Conservation (phyloP, 106 monocot species). For the Dendrobium huoshanense region DNA sequence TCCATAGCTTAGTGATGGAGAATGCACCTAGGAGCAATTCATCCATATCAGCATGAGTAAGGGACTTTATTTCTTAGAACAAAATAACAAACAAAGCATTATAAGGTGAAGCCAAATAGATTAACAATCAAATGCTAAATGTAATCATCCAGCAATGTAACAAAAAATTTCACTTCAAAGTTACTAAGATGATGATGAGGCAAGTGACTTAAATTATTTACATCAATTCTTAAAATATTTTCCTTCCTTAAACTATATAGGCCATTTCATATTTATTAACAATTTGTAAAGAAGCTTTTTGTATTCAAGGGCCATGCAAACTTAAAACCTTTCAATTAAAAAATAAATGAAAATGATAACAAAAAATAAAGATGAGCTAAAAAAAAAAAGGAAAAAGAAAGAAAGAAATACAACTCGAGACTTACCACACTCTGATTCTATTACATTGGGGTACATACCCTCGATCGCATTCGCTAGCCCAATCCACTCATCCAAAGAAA, state of each 20-base stretch:
- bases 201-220: neutral
- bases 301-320: neutral
- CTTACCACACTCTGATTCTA: constrained; percentile 26
- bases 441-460: constrained; percentile 59
- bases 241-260: neutral
- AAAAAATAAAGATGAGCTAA: neutral
- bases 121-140: neutral
- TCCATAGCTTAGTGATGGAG: no score
- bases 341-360: neutral
- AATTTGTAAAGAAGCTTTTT: neutral
- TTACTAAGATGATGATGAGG: neutral
- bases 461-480: constrained; percentile 71
- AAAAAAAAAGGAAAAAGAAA: neutral
- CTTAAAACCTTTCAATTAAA: neutral
- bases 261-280: neutral
- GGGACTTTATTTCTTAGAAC: neutral
- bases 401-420: neutral
- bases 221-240: neutral
- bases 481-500: constrained; percentile 58
- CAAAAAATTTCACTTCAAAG: neutral
- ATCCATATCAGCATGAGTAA: neutral
- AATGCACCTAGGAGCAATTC: no score
- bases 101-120: neutral
- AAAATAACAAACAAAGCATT: neutral
- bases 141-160: neutral